A percentile compares a stretch with the other conserved stretches of the same genome.
Evolutionary conservation across 495 filamentous ascomycete genomes (phyloP).

Genomic region (Bacidia rubella): DNA sequence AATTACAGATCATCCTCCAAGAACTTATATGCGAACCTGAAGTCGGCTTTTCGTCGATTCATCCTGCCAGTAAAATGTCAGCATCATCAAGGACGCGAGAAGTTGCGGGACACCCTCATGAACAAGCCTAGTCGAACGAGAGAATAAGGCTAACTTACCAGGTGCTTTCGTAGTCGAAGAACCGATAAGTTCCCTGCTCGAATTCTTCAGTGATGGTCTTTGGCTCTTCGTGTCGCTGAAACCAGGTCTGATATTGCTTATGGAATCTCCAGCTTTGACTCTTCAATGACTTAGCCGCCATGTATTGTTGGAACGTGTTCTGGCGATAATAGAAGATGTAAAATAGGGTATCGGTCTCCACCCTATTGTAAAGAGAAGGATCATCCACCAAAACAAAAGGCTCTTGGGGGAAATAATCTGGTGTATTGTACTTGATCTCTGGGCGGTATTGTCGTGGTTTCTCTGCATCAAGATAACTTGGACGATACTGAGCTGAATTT

Average conservation of each 20-base stretch:
- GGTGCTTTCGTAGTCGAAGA: conserved; percentile 99
- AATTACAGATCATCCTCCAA: conserved; percentile 76
- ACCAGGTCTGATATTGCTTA: conserved; percentile 99
- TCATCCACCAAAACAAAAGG: conserved; percentile 83
- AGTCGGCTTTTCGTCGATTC: conserved; percentile 96
- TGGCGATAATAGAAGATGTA: conserved; percentile 99
- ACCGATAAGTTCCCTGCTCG: conserved; percentile 95
- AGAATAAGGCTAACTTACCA: conserved; percentile 44
- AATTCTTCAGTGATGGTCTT: conserved; percentile 97
- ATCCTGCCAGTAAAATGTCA: conserved; percentile 51
- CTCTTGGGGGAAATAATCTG: conserved; percentile 82
- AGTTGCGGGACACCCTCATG: no score
- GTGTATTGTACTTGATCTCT: conserved; percentile 61
- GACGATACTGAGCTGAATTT: conserved; percentile 54
- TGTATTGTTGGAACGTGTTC: conserved; percentile 85
- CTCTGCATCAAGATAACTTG: conserved; percentile 66
- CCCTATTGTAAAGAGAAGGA: conserved; percentile 65
- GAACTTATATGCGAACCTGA: conserved; percentile 97
- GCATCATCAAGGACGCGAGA: no score
- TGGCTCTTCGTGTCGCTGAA: conserved; percentile 94
- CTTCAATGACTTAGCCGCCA: conserved; percentile 92
- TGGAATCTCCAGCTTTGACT: conserved; percentile 98
- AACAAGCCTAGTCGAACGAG: no score
- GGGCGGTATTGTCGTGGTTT: conserved; percentile 74
- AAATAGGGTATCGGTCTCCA: conserved; percentile 94